A percentile compares a stretch with the other conserved stretches of the same genome.
phyloP scores from a whole-genome alignment of 2,329 filamentous ascomycete species.

The Ceratocystis diversiconidia region DNA sequence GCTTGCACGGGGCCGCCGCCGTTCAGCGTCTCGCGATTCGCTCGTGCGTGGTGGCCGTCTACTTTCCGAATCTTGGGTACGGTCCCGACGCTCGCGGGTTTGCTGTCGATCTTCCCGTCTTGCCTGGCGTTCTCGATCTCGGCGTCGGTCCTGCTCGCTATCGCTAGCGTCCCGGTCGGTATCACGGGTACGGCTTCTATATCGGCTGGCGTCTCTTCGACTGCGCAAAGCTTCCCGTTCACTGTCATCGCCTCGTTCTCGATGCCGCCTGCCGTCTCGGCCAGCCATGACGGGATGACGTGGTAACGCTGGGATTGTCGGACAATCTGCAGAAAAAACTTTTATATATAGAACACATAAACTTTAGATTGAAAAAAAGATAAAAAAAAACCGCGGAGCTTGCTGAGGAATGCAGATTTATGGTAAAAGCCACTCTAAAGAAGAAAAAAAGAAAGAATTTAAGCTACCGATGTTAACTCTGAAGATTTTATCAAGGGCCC shows the following conservation, averaged over 20 bases:
- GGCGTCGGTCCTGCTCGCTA: conserved; percentile 1
- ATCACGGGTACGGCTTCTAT: conserved; percentile 6
- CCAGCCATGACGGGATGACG: conserved; percentile 8
- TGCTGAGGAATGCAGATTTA: not conserved
- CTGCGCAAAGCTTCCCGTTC: conserved; percentile 15
- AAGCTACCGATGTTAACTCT: not conserved
- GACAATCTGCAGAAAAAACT: not conserved
- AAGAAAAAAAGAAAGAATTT: not conserved
- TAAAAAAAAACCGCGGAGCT: not conserved
- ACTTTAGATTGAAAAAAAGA: not conserved
- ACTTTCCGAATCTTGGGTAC: not conserved
- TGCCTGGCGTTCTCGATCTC: conserved; percentile 10
- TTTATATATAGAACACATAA: not conserved
- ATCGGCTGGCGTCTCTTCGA: conserved; percentile 8
- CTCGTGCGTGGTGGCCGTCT: not conserved
- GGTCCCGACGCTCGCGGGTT: not conserved
- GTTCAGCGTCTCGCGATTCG: not conserved
- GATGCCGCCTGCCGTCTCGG: conserved; percentile 10
- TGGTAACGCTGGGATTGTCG: not conserved
- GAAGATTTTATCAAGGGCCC: not conserved
- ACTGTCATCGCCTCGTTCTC: conserved; percentile 16
- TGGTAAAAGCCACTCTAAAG: not conserved
- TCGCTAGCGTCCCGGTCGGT: not conserved
- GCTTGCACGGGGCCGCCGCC: not conserved
- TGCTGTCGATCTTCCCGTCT: conserved; percentile 5